A percentile compares a stretch with the other conserved stretches of the same genome.
Conservation (phyloP, 768 basidiomycete genomes). For the Boletellus ananas region DNA sequence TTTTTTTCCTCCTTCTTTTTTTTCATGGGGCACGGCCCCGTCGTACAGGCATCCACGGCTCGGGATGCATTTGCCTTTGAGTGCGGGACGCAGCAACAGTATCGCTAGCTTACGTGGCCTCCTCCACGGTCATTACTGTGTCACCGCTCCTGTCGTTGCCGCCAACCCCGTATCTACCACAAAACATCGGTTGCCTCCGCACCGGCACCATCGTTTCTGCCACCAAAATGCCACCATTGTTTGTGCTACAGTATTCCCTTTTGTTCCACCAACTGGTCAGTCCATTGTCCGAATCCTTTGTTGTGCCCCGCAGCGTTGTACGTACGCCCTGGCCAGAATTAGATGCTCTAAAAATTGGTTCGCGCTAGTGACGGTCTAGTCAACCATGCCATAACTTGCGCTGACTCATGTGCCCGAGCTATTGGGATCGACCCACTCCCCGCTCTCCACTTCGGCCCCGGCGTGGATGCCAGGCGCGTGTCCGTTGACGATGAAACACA, state of each 20-base stretch:
- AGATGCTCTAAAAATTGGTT: neutral
- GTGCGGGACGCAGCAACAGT: neutral
- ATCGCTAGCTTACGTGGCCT: conserved; percentile 2
- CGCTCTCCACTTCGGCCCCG: neutral
- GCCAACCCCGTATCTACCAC: neutral
- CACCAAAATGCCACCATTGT: neutral
- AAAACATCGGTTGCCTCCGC: neutral
- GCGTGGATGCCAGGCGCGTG: neutral
- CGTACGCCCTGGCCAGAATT: conserved; percentile 5
- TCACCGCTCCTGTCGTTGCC: neutral
- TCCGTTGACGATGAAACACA: neutral
- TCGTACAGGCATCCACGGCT: too few relatives aligned
- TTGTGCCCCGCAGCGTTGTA: conserved; percentile 12
- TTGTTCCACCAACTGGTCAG: conserved; percentile 19
- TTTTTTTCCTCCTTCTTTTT: neutral
- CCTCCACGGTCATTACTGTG: neutral
- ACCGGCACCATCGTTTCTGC: neutral
- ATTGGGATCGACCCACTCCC: neutral
- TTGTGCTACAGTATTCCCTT: neutral
- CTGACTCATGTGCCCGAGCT: neutral
- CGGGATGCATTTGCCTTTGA: too few relatives aligned
- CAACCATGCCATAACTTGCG: neutral
- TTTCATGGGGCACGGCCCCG: too few relatives aligned
- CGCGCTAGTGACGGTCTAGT: neutral
- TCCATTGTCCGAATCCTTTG: conserved; percentile 21